Conservation (phyloP, 352 stramenopile species). For the Phytophthora nicotianae region DNA sequence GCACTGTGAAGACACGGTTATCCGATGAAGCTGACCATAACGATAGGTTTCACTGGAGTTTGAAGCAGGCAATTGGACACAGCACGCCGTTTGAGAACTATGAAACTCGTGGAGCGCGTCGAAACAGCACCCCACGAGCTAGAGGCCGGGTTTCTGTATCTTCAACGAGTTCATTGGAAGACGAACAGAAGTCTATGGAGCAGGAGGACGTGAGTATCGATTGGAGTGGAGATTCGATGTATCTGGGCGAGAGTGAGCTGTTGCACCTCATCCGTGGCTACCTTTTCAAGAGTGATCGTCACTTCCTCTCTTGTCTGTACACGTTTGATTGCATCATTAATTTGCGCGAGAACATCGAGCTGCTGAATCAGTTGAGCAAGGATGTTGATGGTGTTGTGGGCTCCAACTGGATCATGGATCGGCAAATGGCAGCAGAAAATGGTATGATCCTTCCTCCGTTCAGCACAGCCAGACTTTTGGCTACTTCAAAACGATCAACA, state of each 20-base stretch:
- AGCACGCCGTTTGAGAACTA: constrained; percentile 58
- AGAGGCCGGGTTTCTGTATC: constrained; percentile 5
- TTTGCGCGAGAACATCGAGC: constrained; percentile 56
- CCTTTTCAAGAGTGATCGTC: constrained; percentile 78
- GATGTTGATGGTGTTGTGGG: constrained; percentile 50
- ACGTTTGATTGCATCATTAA: constrained; percentile 82
- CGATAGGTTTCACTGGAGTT: constrained; percentile 70
- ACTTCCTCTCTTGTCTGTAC: constrained; percentile 81
- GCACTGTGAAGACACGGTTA: constrained; percentile 63
- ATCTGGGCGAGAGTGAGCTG: constrained; percentile 73
- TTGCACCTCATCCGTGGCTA: constrained; percentile 75
- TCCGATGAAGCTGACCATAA: constrained; percentile 47
- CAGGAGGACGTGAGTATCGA: constrained; percentile 49
- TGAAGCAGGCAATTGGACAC: constrained; percentile 77
- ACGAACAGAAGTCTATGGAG: constrained; percentile 54
- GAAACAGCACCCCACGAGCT: constrained; percentile 13
- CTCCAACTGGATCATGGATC: constrained; percentile 54
- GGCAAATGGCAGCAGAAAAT: constrained; percentile 47
- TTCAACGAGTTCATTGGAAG: constrained; percentile 28
- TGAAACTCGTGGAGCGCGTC: constrained; percentile 20
- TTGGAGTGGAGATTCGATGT: constrained; percentile 43
- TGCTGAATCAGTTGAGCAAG: constrained; percentile 42
- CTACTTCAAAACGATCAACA: constrained; percentile 63
- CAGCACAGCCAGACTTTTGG: constrained; percentile 78
- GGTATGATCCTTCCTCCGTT: constrained; percentile 80